Evolutionary conservation across 2,329 filamentous ascomycete species (phyloP), one percentile per base, ranked within the genome.

Genomic region (Fusarium aywerte): DNA sequence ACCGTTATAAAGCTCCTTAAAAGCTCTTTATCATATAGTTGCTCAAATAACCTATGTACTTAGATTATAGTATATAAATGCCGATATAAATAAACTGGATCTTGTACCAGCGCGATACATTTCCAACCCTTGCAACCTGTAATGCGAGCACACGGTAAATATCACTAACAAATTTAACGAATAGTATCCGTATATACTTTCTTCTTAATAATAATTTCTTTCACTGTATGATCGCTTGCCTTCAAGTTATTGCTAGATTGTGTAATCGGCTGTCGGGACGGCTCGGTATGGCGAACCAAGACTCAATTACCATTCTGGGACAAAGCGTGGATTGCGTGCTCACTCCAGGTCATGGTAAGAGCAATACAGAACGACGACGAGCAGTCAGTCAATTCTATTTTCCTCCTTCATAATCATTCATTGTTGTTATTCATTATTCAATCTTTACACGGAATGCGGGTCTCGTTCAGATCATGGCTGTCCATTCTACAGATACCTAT

Each of bases 291-390:
- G 44, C 47, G 27, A 44, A 31, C 40, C 54, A 58, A 60, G 58
- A 61, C 31, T 20, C 0, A 0, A n/a, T 18, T 57, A 35, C 67
- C 48, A 25, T 21, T 64, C 67, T 32, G 36, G 39, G 67, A 33
- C 43, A 64, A 61, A 65, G 67, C 48, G 49, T 16, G 29, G 31
- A 69, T 69, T 67, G 67, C 67, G 67, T 69, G 67, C 56, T 69
- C 52, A 31, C 23, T 33, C 45, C 20, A 39, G 13, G 18, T 5
- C 33, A 69, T 43, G 23, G 53, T 31, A 54, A 52, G 45, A 33
- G 35, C 39, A 53, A 53, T 53, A 45, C 40, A 58, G 58, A 44
- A 66, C n/a, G 36, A 66, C 35, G 53, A 45, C 44, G 35, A 69
- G 40, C 39, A 60, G 21, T 38, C 48, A 20, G 25, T 38, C 50